Evolutionary conservation across 208 protist species (phyloP).

Genomic region (Trypanosoma lewisi): DNA sequence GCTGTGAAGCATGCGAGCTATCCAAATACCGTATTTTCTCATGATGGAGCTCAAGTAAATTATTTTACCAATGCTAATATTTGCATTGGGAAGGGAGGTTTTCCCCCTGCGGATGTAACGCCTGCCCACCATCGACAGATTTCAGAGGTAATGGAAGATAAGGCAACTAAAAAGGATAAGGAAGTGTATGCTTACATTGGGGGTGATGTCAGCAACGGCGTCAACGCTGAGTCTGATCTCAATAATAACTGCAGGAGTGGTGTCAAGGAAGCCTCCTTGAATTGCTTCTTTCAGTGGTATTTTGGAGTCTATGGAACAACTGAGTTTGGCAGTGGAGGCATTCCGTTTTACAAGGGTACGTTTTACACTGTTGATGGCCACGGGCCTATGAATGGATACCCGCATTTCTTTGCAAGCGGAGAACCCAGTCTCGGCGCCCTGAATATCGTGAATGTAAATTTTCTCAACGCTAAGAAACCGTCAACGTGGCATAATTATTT

Average conservation of each 20-base stretch:
- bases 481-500: constrained; percentile 2
- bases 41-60: constrained; percentile 1
- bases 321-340: not conserved
- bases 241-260: no score
- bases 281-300: no score
- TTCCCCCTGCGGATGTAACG: constrained; percentile 2
- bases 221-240: no score
- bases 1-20: not conserved
- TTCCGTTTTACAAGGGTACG: constrained; percentile 3
- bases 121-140: not conserved
- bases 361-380: not conserved
- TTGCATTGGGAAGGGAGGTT: not conserved
- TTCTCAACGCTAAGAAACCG: no score
- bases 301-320: no score
- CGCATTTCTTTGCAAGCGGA: no score
- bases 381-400: constrained; percentile 6
- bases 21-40: not conserved
- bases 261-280: no score
- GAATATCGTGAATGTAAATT: not conserved
- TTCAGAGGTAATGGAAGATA: not conserved
- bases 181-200: not conserved
- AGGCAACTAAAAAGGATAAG: not conserved
- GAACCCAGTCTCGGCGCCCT: not conserved
- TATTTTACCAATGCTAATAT: not conserved
- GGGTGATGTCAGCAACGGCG: not conserved